These are phyloP conservation scores for Tricholoma matsutake DNA, from an alignment of 768 basidiomycete species.

Conservation along the genomic window DNA sequence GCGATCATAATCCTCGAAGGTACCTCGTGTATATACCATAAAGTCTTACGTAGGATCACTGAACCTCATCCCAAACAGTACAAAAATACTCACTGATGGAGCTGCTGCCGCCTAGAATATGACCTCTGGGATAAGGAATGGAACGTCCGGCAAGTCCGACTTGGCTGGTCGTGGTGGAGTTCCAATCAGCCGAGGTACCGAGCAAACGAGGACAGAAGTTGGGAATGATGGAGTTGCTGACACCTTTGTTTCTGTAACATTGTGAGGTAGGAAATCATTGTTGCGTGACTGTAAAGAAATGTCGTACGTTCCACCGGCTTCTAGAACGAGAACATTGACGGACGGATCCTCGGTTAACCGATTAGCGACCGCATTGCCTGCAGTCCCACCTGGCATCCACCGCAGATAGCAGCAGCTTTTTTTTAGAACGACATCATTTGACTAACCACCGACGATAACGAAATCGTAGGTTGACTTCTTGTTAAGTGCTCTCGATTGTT, in stretches of 20 bases:
- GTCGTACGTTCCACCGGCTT: conserved; percentile 21
- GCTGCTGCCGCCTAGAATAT: conserved; percentile 23
- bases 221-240: conserved; percentile 12
- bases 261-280: too few relatives aligned
- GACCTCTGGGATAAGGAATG: conserved; percentile 21
- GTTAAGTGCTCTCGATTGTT: too few relatives aligned
- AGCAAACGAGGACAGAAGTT: conserved; percentile 15
- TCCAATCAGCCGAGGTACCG: conserved; percentile 18
- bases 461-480: conserved; percentile 3
- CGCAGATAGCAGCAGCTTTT: too few relatives aligned
- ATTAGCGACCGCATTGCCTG: conserved; percentile 19
- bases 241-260: neutral
- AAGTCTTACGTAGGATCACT: conserved; percentile 3
- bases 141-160: conserved; percentile 14
- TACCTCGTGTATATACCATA: conserved; percentile 24
- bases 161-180: conserved; percentile 25
- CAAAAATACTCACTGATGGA: conserved; percentile 17
- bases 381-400: conserved; percentile 9
- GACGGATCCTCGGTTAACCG: conserved; percentile 18
- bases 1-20: conserved; percentile 28
- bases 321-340: conserved; percentile 22
- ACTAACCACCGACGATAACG: conserved; percentile 14
- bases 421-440: neutral
- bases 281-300: neutral
- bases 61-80: too few relatives aligned